phyloP scores from a whole-genome alignment of 257 asterid species.

The Solanum tacnaense region DNA sequence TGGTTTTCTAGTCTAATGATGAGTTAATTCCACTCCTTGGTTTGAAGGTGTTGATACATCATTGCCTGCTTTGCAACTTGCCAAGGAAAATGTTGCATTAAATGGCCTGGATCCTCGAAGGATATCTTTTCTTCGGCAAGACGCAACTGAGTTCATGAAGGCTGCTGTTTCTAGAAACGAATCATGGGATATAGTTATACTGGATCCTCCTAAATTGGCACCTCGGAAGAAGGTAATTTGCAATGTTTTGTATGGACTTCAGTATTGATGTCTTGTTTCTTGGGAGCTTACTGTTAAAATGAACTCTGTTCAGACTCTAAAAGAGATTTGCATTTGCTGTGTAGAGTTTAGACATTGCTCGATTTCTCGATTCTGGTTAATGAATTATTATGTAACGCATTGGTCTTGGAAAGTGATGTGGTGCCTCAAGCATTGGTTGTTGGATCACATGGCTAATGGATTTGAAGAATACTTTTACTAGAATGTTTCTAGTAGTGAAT shows the following conservation, averaged over 20 bases:
- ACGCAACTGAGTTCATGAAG: conserved; percentile 77
- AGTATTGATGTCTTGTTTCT: conserved; percentile 8
- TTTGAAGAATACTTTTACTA: background rate
- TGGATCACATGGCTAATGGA: background rate
- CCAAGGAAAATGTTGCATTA: conserved; percentile 54
- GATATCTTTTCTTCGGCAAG: conserved; percentile 59
- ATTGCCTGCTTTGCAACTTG: conserved; percentile 69
- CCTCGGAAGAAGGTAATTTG: conserved; percentile 62
- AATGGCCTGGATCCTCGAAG: conserved; percentile 47
- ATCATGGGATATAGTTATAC: conserved; percentile 74
- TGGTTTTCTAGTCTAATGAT: background rate
- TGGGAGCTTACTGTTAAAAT: background rate
- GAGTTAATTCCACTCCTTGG: conserved; percentile 9
- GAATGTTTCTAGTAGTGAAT: background rate
- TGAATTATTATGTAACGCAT: background rate
- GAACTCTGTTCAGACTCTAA: background rate
- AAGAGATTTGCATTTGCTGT: background rate
- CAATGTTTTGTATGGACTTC: background rate
- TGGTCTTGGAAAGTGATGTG: background rate
- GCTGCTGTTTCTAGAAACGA: conserved; percentile 54
- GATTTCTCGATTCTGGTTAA: background rate
- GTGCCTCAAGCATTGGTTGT: background rate
- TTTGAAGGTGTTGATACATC: conserved; percentile 82
- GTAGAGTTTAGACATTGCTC: background rate
- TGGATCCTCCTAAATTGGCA: conserved; percentile 95